Conservation (phyloP, 2,329 filamentous ascomycete genomes). For the Periconia digitata region DNA sequence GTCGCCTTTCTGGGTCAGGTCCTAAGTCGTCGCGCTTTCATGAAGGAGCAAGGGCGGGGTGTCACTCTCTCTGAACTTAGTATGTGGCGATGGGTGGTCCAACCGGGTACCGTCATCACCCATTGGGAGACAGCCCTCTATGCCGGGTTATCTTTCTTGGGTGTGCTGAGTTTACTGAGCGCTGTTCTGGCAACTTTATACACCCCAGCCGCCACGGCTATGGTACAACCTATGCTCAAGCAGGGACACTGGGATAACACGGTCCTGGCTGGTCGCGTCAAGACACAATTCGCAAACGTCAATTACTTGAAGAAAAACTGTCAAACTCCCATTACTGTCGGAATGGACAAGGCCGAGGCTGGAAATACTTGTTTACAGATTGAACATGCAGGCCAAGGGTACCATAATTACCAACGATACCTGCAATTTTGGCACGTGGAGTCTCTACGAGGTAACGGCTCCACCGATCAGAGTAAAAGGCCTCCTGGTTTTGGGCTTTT, state of each 20-base stretch:
- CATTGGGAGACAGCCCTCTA: constrained; percentile 67
- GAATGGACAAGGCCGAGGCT: constrained; percentile 43
- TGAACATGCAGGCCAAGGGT: constrained; percentile 68
- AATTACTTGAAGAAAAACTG: constrained; percentile 60
- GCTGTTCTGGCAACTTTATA: constrained; percentile 71
- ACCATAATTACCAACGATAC: constrained; percentile 69
- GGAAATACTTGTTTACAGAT: constrained; percentile 67
- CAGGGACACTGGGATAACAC: constrained; percentile 52
- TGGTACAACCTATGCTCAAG: constrained; percentile 73
- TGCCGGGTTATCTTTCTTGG: constrained; percentile 65
- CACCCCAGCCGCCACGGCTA: constrained; percentile 72
- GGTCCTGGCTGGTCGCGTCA: constrained; percentile 59
- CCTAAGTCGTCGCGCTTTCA: constrained; percentile 68
- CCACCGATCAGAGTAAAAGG: constrained; percentile 49
- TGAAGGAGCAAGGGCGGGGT: constrained; percentile 58
- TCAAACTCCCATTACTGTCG: constrained; percentile 59
- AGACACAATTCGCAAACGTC: constrained; percentile 65
- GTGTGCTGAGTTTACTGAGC: constrained; percentile 64
- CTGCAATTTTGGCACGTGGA: constrained; percentile 57
- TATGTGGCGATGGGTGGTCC: constrained; percentile 69
- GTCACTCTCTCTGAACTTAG: constrained; percentile 75
- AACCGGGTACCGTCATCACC: constrained; percentile 70
- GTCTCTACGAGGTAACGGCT: constrained; percentile 48
- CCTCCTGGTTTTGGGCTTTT: constrained; percentile 65
- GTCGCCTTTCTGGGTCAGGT: constrained; percentile 75